Evolutionary conservation across 176 grass and related monocot genomes (phyloP).

Genomic region (Bothriochloa decipiens): DNA sequence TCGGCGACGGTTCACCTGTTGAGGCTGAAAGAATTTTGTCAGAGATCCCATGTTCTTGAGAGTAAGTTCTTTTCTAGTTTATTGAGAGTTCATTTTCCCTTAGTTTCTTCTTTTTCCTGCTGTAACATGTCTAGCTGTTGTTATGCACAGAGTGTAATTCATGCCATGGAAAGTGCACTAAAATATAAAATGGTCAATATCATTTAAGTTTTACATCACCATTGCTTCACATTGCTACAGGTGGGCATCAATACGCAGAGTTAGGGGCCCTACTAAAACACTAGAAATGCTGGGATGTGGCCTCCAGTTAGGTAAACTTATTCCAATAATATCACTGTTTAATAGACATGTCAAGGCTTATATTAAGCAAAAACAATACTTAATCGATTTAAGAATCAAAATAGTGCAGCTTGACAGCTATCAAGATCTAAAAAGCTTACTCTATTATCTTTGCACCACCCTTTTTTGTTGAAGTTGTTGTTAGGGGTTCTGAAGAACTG

Average conservation of each 20-base stretch:
- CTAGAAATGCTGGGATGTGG: constrained; percentile 27
- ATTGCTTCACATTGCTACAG: constrained; percentile 26
- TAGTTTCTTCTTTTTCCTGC: constrained; percentile 16
- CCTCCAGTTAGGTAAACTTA: constrained; percentile 17
- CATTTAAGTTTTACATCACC: constrained; percentile 23
- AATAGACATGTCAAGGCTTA: not conserved
- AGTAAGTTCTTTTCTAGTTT: constrained; percentile 54
- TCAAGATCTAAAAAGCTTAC: constrained; percentile 8
- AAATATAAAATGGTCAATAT: not conserved
- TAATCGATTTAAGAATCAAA: constrained; percentile 6
- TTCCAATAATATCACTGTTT: not conserved
- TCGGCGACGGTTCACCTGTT: constrained; percentile 22
- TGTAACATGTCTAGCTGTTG: constrained; percentile 7
- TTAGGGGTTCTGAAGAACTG: constrained; percentile 37
- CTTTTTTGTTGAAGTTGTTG: constrained; percentile 22
- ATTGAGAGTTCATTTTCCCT: constrained; percentile 6
- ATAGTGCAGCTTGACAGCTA: not conserved
- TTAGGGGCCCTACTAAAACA: constrained; percentile 6
- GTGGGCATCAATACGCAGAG: not conserved
- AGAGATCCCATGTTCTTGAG: constrained; percentile 39
- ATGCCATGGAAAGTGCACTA: not conserved
- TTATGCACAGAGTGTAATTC: not conserved
- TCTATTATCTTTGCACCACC: constrained; percentile 21
- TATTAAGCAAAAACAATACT: not conserved
- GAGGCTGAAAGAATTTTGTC: constrained; percentile 29